Conservation (phyloP, 139 green algal species). For the Picochlorum sp. region DNA sequence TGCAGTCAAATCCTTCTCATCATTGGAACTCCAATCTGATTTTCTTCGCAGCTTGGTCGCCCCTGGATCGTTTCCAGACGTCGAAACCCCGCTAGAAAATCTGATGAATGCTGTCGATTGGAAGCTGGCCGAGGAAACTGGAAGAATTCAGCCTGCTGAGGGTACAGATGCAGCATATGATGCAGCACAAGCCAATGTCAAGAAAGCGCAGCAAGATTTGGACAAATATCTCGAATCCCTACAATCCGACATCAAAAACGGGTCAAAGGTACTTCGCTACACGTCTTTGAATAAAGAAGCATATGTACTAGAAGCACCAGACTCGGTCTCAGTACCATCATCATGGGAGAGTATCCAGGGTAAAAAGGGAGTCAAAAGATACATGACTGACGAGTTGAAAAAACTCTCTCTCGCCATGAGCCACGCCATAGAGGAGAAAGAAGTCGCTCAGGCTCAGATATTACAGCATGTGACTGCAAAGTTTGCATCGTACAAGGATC, state of each 20-base stretch:
- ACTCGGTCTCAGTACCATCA: conserved; percentile 34
- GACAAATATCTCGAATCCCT: conserved; percentile 45
- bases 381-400: conserved; percentile 38
- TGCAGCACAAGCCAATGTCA: conserved; percentile 35
- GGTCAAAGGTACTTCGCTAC: conserved; percentile 42
- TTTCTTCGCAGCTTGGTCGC: conserved; percentile 20
- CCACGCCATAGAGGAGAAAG: conserved; percentile 34
- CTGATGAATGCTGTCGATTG: conserved; percentile 71
- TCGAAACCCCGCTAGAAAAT: conserved; percentile 36
- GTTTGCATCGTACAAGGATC: conserved; percentile 44
- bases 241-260: background rate
- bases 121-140: conserved; percentile 57
- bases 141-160: conserved; percentile 59
- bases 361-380: conserved; percentile 73
- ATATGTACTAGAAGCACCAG: conserved; percentile 82
- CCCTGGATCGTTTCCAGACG: conserved; percentile 23
- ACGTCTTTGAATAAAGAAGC: conserved; percentile 77
- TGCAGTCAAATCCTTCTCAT: conserved; percentile 25
- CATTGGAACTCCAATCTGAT: background rate
- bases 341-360: conserved; percentile 47
- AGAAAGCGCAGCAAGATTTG: conserved; percentile 45
- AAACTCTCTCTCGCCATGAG: conserved; percentile 56
- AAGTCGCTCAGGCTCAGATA: conserved; percentile 26
- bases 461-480: conserved; percentile 45
- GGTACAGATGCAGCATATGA: conserved; percentile 72